phyloP scores from a whole-genome alignment of 1,284 basidiomycete genomes.

The Ganoderma boninense region DNA sequence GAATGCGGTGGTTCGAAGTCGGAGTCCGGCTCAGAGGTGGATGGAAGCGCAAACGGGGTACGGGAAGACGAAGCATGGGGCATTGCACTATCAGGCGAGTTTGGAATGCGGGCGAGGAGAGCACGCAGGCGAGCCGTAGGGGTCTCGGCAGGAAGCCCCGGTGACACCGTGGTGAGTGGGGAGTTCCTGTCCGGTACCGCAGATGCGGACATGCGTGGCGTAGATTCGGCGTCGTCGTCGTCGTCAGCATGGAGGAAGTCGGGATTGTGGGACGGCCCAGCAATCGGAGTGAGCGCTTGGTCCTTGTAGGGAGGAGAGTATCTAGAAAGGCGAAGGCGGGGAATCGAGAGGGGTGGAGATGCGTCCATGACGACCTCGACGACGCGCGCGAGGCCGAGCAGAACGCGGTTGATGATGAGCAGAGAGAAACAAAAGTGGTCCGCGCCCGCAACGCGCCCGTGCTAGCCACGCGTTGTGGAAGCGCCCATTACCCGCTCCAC shows the following conservation, averaged over 20 bases:
- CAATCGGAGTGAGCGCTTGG: constrained; percentile 39
- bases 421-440: constrained; percentile 14
- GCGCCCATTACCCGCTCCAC: neutral
- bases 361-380: constrained; percentile 34
- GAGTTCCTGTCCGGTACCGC: constrained; percentile 38
- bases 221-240: constrained; percentile 56
- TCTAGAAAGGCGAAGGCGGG: constrained; percentile 34
- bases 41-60: constrained; percentile 39
- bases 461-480: constrained; percentile 5
- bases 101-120: constrained; percentile 55
- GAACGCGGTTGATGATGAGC: constrained; percentile 21
- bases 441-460: neutral
- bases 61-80: constrained; percentile 43
- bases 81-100: constrained; percentile 34
- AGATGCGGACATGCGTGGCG: constrained; percentile 52
- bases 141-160: constrained; percentile 46
- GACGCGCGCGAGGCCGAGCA: constrained; percentile 25
- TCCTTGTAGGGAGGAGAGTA: constrained; percentile 29
- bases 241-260: constrained; percentile 44
- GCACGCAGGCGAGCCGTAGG: constrained; percentile 65
- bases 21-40: constrained; percentile 66
- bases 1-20: constrained; percentile 60
- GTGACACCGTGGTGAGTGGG: constrained; percentile 30
- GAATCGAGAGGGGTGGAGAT: constrained; percentile 29
- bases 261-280: constrained; percentile 44